These are phyloP conservation scores for Austroboletus novae-zelandiae DNA, from an alignment of 1,284 basidiomycete genomes.

Conservation along the genomic window DNA sequence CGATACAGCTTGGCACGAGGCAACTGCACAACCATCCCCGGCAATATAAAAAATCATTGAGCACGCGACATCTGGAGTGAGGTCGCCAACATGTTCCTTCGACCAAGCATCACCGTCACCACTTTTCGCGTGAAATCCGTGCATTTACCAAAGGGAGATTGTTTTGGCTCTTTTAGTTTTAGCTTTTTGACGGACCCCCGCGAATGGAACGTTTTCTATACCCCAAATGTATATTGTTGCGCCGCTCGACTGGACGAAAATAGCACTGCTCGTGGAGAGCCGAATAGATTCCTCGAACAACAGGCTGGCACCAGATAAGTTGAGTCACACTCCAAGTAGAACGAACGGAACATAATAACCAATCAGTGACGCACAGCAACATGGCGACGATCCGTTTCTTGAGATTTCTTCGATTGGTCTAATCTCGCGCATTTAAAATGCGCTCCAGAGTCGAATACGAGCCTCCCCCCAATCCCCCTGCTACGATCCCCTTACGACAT, in stretches of 20 bases:
- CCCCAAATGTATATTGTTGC: slow-evolving; percentile 22
- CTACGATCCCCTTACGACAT: slow-evolving; percentile 15
- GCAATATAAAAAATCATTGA: slow-evolving; percentile 11
- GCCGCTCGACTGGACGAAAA: slow-evolving; percentile 21
- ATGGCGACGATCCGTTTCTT: slow-evolving; percentile 25
- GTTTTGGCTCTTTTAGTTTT: slow-evolving; percentile 37
- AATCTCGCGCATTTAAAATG: slow-evolving; percentile 27
- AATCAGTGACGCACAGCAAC: slow-evolving; percentile 22
- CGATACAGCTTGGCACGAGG: slow-evolving; percentile 4
- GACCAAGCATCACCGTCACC: slow-evolving; percentile 14
- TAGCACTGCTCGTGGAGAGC: slow-evolving; percentile 32
- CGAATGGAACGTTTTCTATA: slow-evolving; percentile 13
- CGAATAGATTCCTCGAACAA: slow-evolving; percentile 27
- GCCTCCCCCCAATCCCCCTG: slow-evolving; percentile 3
- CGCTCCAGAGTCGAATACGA: background rate
- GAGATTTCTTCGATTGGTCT: slow-evolving; percentile 11
- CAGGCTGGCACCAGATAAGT: slow-evolving; percentile 20
- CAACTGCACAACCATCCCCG: slow-evolving; percentile 18
- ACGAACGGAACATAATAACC: slow-evolving; percentile 26
- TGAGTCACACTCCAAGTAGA: slow-evolving; percentile 22
- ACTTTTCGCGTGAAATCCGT: slow-evolving; percentile 16
- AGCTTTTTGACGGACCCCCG: slow-evolving; percentile 29
- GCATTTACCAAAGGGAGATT: slow-evolving; percentile 21
- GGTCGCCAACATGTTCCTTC: slow-evolving; percentile 5
- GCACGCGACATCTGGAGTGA: slow-evolving; percentile 9